Base-by-base conservation (phyloP, 2,329 filamentous ascomycete species). In the Eurotiales sp. region DNA sequence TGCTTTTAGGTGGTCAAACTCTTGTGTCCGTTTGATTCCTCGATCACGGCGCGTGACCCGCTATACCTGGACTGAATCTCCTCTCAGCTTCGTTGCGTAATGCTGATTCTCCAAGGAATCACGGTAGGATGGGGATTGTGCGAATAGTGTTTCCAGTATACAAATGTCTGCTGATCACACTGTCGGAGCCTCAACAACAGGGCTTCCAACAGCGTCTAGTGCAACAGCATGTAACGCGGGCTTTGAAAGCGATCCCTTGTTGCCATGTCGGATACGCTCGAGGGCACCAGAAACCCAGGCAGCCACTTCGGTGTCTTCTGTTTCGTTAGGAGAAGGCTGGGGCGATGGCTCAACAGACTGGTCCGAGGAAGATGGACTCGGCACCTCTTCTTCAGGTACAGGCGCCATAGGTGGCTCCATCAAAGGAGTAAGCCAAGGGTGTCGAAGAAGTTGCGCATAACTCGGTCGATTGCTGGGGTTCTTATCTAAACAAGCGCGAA, bases 391-490 rank as follows among this genome's bases (percentile, higher is more conserved):
- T 66, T 67, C 53, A 55, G 23, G 19, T 51, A 51, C 85, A 0
- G 79, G 72, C 55, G 90, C 89, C 1, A 83, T 87, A n/a, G 83
- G 79, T 2, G 88, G 88, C 59, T 90, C 87, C 56, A 85, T 81
- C 32, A 96, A 76, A 1, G 82, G 78, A 8, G 83, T 79, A 4
- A 99, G 79, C 93, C 93, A 99, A 23, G 88, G 84, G 65, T 97
- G 92, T 61, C 89, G 84, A 10, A 99, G 79, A 4, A 99, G 81
- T 78, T 89, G 90, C 46, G 86, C 83, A 66, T 99, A 99, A 0
- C 88, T 93, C n/a, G 91, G 92, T n/a, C 93, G 84, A 54, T 95
- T 82, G 59, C 88, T 88, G 8, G 93, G 89, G 19, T 89, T 87
- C 70, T 99, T 99, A 76, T 96, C 90, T 42, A 99, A 78, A 67